Evolutionary conservation across 257 asterid genomes (phyloP), one percentile per base, ranked within the genome.

Genomic region (Solanum tarapatanum): DNA sequence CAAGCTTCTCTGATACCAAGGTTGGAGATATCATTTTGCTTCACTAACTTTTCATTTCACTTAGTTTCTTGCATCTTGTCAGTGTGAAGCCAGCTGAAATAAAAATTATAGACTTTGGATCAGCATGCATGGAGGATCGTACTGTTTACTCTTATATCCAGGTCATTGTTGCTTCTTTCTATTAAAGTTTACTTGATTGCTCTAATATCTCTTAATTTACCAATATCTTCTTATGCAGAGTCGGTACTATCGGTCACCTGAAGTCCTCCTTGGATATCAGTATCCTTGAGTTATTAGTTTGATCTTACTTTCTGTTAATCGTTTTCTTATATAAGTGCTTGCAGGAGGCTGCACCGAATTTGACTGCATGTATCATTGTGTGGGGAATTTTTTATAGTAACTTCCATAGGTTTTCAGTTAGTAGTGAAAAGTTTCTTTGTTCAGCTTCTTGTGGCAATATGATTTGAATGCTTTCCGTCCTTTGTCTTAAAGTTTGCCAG

Each of bases 221-320:
- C 89, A 88, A 45, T 86, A 87, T 89, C 68, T n/a, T 83, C 79
- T 72, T 89, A 80, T 90, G 92, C 98, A 96, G 99, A 96, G 99
- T 92, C 96, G 99, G 86, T 97, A 97, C 93, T 97, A 97, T 69
- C 91, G 99, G 93, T 97, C 99, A 82, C 99, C 99, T 82, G 99
- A 97, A 92, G 99, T 97, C 88, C 97, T 97, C 87, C 99, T 97
- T 90, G 99, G 98, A 69, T 97, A 96, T 93, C 99, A 97, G 99
- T 97, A 97, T 95, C 99, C 99, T 92, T 89, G 60, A 68, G 45
- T 86, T 88, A 89, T 84, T 82, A 28, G 43, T 82, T 82, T 30
- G 70, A 48, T 82, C 43, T 39, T 19, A 28, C 69, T 82, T 48
- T 82, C 69, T 28, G 69, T 82, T 82, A 43, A 28, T 51, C 5